Evolutionary conservation across 768 basidiomycete genomes (phyloP), one percentile per base, ranked within the genome.

Genomic region (Pilatotrama ljubarskyi): DNA sequence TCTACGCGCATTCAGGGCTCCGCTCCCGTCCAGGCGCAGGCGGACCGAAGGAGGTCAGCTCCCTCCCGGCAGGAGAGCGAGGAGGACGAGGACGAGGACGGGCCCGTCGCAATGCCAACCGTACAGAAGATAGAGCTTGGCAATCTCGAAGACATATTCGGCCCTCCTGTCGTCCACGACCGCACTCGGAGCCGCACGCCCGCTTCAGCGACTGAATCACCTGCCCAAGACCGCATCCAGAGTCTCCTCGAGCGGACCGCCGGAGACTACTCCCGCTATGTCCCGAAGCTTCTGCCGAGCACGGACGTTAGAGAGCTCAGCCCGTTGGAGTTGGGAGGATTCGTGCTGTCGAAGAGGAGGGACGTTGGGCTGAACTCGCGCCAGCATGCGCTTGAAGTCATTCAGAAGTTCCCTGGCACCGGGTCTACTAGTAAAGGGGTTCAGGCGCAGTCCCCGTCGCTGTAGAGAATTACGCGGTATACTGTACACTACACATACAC

Each of bases 211-310:
- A 2, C 49, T 41, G 7, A 10, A 10, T 17, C 29, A 18, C 41
- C 55, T 15, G 42, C 65, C n/a, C 43, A 60, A n/a, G 43, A 51
- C 42, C 74, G 72, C 52, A 44, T 72, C 42, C 73, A 70, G 43
- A 55, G 51, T 35, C 63, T 68, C 61, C 68, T 72, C 46, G 82
- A 83, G 66, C 58, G 47, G 24, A 59, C 72, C 15, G 81, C 75
- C 4, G 83, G 84, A 26, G 79, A 84, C 63, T 88, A 87, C 64
- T 72, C 77, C 15, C 76, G 76, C 37, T 82, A 80, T 62, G 68
- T 79, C 44, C 73, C 76, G 9, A 56, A 59, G 11, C 46, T 63
- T 24, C 63, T 70, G 8, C 63, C 66, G 43, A 78, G 68, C 44
- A 49, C 68, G 22, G 66, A 67, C 9, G 55, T 70, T 37, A 70